Conservation (phyloP, 148 eudicot genomes). For the Cornus kousa region DNA sequence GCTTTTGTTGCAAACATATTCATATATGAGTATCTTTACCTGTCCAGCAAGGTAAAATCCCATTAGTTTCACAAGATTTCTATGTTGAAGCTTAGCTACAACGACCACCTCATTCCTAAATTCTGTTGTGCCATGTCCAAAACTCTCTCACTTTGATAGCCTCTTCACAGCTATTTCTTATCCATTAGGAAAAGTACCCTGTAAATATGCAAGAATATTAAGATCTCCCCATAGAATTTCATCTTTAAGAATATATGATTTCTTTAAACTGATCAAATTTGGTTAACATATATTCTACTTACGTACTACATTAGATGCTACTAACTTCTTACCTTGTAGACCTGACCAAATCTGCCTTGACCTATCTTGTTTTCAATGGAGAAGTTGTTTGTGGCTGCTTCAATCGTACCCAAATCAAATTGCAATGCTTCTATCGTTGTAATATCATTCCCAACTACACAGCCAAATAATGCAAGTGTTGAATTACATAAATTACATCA, state of each 20-base stretch:
- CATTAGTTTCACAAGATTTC: slow-evolving; percentile 33
- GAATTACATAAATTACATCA: background rate
- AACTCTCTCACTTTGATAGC: slow-evolving; percentile 12
- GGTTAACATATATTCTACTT: no score
- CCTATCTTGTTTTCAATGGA: background rate
- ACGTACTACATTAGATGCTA: no score
- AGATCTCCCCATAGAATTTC: background rate
- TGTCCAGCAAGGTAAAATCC: slow-evolving; percentile 37
- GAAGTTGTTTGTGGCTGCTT: slow-evolving; percentile 23
- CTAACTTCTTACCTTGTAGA: no score
- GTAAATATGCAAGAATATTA: no score
- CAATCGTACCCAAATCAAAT: slow-evolving; percentile 16
- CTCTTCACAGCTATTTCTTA: slow-evolving; percentile 47
- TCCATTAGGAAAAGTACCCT: slow-evolving; percentile 40
- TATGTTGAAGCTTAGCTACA: slow-evolving; percentile 39
- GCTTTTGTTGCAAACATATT: slow-evolving; percentile 41
- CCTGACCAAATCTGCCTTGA: no score
- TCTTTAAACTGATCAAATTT: no score
- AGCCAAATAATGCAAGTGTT: background rate
- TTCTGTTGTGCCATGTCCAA: slow-evolving; percentile 35
- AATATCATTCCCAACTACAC: slow-evolving; percentile 1
- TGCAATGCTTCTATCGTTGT: slow-evolving; percentile 13
- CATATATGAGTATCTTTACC: slow-evolving; percentile 45
- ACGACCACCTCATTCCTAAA: slow-evolving; percentile 37
- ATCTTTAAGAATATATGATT: background rate